These are phyloP conservation scores for Mycena chlorophos DNA, from an alignment of 768 basidiomycete species.

Conservation along the genomic window DNA sequence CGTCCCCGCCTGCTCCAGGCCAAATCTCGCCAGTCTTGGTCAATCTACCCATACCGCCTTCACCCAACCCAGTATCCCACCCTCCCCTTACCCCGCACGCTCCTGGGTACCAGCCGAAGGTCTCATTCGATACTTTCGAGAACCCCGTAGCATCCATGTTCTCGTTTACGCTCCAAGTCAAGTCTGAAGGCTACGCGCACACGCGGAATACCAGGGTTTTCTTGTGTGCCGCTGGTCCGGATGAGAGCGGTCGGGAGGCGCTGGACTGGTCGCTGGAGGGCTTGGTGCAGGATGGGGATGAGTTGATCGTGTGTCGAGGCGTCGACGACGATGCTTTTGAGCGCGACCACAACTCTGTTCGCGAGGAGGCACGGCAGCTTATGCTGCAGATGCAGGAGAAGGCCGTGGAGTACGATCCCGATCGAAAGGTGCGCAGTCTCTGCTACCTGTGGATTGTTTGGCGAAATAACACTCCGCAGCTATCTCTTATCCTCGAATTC, in stretches of 20 bases:
- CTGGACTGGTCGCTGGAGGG: conserved; percentile 90
- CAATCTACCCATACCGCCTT: conserved; percentile 18
- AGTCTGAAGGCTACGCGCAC: conserved; percentile 77
- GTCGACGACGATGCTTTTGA: conserved; percentile 85
- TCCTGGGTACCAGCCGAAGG: conserved; percentile 59
- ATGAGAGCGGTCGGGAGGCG: conserved; percentile 86
- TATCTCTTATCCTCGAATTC: conserved; percentile 91
- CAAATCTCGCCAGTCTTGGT: conserved; percentile 10
- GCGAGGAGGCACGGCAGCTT: conserved; percentile 84
- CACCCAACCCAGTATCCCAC: conserved; percentile 12
- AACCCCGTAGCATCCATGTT: conserved; percentile 82
- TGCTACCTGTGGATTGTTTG: background rate
- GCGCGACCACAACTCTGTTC: conserved; percentile 71
- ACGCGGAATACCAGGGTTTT: conserved; percentile 82
- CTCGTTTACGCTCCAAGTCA: conserved; percentile 82
- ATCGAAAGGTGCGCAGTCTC: conserved; percentile 58
- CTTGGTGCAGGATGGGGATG: conserved; percentile 86
- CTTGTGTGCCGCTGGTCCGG: conserved; percentile 83
- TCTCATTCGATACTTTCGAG: conserved; percentile 88
- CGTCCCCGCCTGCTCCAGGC: conserved; percentile 17
- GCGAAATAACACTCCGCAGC: conserved; percentile 37
- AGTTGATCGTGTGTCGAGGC: conserved; percentile 88
- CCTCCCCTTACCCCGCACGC: conserved; percentile 20
- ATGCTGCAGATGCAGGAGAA: conserved; percentile 80
- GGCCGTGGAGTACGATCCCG: conserved; percentile 73